These are phyloP conservation scores for Thalassiosira ordinaria DNA, from an alignment of 352 stramenopile species.

Conservation along the genomic window DNA sequence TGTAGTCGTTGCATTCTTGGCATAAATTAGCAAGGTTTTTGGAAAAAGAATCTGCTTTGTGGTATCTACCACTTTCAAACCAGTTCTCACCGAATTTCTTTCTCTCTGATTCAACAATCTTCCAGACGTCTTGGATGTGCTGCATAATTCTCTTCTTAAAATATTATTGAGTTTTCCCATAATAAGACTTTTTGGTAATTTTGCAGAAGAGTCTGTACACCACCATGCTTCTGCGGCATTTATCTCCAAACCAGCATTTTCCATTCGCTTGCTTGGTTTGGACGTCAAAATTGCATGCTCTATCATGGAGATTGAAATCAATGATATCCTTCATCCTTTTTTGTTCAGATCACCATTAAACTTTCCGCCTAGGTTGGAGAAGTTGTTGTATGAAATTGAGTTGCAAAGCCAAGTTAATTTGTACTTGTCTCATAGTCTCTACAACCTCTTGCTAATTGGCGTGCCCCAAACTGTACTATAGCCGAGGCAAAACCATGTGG, in stretches of 20 bases:
- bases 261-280: background rate
- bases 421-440: conserved; percentile 5
- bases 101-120: conserved; percentile 2
- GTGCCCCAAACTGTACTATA: conserved; percentile 19
- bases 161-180: conserved; percentile 8
- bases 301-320: background rate
- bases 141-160: background rate
- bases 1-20: background rate
- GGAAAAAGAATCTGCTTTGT: background rate
- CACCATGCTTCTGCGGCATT: conserved; percentile 2
- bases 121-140: conserved; percentile 3
- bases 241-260: background rate
- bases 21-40: background rate
- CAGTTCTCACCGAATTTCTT: background rate
- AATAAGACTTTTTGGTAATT: background rate
- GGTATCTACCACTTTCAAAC: background rate
- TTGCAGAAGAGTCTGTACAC: background rate
- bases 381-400: conserved; percentile 37
- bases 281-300: background rate
- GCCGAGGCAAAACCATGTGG: conserved; percentile 43
- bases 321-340: conserved; percentile 36
- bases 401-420: conserved; percentile 18
- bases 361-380: conserved; percentile 38
- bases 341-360: conserved; percentile 27
- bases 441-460: conserved; percentile 19